Base-by-base conservation (phyloP, 305 asterid genomes). In the Solanum hybrid region DNA sequence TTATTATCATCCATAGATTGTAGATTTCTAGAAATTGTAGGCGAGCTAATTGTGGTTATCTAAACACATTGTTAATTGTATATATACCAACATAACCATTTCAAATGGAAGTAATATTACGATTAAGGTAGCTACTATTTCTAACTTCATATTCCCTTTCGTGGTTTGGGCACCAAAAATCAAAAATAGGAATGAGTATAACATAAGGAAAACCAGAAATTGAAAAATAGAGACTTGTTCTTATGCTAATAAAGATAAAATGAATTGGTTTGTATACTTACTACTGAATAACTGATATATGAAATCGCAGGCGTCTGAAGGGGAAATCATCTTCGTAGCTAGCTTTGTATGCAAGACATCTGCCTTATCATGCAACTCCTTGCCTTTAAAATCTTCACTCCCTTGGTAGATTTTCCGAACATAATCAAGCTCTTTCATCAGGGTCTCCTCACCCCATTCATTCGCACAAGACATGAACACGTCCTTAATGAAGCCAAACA, bases 401-500 rank as follows among this genome's bases (percentile, higher is more conserved):
- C 94, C 96, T 83, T 90, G 90, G 80, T 95, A 97, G 84, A 96
- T 92, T 89, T 93, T 95, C 76, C 94, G 92, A 34, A 96, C 99
- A 89, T 97, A 96, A 39, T 96, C 98, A 6, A 33, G 34, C 96
- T 96, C 99, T 90, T 96, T 97, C 11, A 93, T 81, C 76, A 96
- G 92, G 46, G 93, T 92, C n/a, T 96, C 97, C 8, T 91, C 77
- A 86, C 93, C 92, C 99, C 99, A 97, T 40, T 94, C 95, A 91
- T 94, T 93, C 14, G 98, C 98, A 87, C 94, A 97, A 20, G 96
- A 89, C 91, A 93, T 88, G 82, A 95, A 96, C 5, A 96, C 99
- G 81, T 95, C 99, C 94, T 95, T 97, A 91, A 97, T 95, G 36
- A 97, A 97, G 80, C 99, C 99, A 92, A 95, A 97, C 99, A 97